Conservation (phyloP, 2,329 filamentous ascomycete species). For the Penicillium sp. region DNA sequence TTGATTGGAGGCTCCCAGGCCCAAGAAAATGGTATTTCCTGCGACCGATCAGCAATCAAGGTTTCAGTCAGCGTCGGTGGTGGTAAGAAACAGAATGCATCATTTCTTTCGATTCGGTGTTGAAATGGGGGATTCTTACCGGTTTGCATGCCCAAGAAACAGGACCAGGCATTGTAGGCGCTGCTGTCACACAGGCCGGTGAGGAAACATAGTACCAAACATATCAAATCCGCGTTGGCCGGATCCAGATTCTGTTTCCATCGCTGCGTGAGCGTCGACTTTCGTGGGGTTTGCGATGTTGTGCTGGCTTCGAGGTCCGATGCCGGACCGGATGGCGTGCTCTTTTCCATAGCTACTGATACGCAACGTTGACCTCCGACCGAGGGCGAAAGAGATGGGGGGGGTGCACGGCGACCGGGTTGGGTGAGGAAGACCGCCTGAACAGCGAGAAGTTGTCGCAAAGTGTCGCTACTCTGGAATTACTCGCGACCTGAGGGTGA, state of each 20-base stretch:
- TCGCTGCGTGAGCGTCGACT: slow-evolving; percentile 15
- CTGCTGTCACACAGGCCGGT: slow-evolving; percentile 43
- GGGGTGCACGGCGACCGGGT: too few species aligned
- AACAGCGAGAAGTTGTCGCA: too few species aligned
- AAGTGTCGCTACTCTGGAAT: too few species aligned
- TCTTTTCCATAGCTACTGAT: slow-evolving; percentile 15
- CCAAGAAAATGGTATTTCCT: slow-evolving; percentile 46
- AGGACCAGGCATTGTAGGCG: slow-evolving; percentile 44
- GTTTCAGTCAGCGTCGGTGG: not conserved
- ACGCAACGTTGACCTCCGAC: not conserved
- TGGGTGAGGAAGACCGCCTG: too few species aligned
- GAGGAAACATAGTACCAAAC: slow-evolving; percentile 36
- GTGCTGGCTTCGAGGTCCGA: slow-evolving; percentile 19
- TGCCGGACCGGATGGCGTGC: slow-evolving; percentile 5
- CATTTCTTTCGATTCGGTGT: not conserved
- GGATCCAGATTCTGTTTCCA: slow-evolving; percentile 28
- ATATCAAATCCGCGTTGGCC: slow-evolving; percentile 34
- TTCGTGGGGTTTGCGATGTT: slow-evolving; percentile 2
- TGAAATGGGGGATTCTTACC: slow-evolving; percentile 26
- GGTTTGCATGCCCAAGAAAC: slow-evolving; percentile 45
- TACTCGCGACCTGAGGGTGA: too few species aligned
- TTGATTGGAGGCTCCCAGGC: slow-evolving; percentile 39
- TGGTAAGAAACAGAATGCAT: not conserved
- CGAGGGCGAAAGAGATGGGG: not conserved
- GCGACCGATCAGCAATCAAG: not conserved